Percentiles rank a stretch among this genome's conserved stretches.
Conservation (phyloP, 352 stramenopile genomes). For the Phytophthora fragariaefolia region DNA sequence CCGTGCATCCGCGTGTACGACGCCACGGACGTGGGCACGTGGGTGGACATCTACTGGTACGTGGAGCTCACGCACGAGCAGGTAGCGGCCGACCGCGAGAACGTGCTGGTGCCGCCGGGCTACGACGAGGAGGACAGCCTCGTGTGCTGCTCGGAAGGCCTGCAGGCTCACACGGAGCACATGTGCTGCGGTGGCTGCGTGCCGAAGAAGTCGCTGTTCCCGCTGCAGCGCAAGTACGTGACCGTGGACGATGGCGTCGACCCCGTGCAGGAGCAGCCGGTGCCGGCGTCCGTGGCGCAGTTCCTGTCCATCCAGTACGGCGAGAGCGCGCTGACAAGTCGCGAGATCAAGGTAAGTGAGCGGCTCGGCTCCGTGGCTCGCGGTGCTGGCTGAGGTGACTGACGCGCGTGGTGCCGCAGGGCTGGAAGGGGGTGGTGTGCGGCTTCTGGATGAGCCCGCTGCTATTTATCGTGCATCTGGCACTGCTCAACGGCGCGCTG, state of each 20-base stretch:
- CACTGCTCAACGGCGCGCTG: conserved; percentile 46
- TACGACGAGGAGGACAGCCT: conserved; percentile 75
- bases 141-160: conserved; percentile 75
- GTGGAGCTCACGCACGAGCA: conserved; percentile 57
- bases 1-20: conserved; percentile 84
- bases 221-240: conserved; percentile 54
- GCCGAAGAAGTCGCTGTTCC: conserved; percentile 64
- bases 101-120: conserved; percentile 58
- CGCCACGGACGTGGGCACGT: conserved; percentile 56
- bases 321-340: conserved; percentile 51
- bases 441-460: conserved; percentile 77
- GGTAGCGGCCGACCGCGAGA: conserved; percentile 48
- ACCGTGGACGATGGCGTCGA: conserved; percentile 53
- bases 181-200: conserved; percentile 85
- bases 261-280: conserved; percentile 55
- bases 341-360: conserved; percentile 76
- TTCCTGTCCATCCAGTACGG: conserved; percentile 81
- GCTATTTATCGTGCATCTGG: conserved; percentile 65
- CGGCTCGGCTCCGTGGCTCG: neutral
- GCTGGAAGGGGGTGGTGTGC: conserved; percentile 82
- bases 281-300: conserved; percentile 62
- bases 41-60: conserved; percentile 89
- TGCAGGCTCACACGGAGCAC: conserved; percentile 65
- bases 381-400: conserved; percentile 2
- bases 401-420: conserved; percentile 38